These are phyloP conservation scores for Brasenia schreberi DNA, from an alignment of 164 flowering plant species.

Conservation along the genomic window DNA sequence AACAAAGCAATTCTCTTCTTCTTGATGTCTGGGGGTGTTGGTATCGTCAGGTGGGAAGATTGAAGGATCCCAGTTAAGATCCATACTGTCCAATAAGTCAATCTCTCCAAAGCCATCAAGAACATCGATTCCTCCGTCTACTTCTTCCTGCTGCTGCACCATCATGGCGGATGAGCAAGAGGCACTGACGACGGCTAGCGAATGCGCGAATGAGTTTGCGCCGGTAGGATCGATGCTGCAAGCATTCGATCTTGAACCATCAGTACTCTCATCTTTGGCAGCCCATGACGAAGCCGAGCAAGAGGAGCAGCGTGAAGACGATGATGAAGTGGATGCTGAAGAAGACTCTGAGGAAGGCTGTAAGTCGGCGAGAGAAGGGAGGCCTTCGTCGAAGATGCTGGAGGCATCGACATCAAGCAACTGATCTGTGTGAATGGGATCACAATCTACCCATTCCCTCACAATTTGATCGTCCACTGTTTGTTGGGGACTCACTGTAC, in stretches of 20 bases:
- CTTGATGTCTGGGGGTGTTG: conserved; percentile 1
- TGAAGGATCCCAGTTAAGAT: conserved; percentile 50
- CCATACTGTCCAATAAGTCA: conserved; percentile 51
- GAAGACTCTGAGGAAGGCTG: conserved; percentile 61
- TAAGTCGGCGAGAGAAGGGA: conserved; percentile 70
- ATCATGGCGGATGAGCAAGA: conserved; percentile 1
- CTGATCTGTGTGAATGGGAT: conserved; percentile 11
- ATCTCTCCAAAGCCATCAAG: conserved; percentile 68
- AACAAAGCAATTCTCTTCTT: neutral
- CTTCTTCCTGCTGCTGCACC: conserved; percentile 10
- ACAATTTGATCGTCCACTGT: neutral
- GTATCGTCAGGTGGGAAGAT: conserved; percentile 24
- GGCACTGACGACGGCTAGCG: conserved; percentile 10
- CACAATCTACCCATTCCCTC: conserved; percentile 4
- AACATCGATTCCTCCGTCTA: conserved; percentile 40
- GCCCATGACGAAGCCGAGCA: conserved; percentile 13
- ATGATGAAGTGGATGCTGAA: conserved; percentile 20
- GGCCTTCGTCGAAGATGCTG: conserved; percentile 35
- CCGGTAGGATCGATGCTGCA: conserved; percentile 5
- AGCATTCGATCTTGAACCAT: conserved; percentile 10
- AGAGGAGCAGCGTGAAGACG: conserved; percentile 22
- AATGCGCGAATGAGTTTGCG: neutral
- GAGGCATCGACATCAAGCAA: conserved; percentile 19
- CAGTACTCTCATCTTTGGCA: neutral
- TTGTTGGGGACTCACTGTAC: neutral